Percentiles rank a stretch among this genome's conserved stretches.
phyloP scores from a whole-genome alignment of 371 early-diverging fungal genomes.

The Mortierella sp. region DNA sequence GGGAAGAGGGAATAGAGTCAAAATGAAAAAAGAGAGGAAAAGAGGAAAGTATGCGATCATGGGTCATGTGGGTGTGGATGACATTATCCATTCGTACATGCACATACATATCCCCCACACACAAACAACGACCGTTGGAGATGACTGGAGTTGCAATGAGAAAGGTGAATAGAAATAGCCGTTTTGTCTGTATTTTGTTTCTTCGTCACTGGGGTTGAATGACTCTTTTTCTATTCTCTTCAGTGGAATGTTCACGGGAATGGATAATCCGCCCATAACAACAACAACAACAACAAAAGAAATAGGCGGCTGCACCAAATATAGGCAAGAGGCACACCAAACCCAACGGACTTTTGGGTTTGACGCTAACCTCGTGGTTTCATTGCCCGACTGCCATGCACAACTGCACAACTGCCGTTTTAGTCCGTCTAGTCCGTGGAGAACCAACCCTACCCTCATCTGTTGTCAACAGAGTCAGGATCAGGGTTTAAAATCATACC shows the following conservation, averaged over 20 bases:
- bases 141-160: background rate
- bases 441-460: background rate
- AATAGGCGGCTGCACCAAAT: background rate
- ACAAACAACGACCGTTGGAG: background rate
- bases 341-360: constrained; percentile 3
- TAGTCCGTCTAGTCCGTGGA: constrained; percentile 16
- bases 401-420: background rate
- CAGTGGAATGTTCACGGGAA: constrained; percentile 10
- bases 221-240: background rate
- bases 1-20: background rate
- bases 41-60: background rate
- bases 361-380: background rate
- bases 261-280: background rate
- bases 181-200: background rate
- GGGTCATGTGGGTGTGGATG: background rate
- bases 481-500: background rate
- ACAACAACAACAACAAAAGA: background rate
- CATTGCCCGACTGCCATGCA: constrained; percentile 7
- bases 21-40: background rate
- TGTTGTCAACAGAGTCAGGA: too few species aligned
- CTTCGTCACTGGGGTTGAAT: constrained; percentile 1
- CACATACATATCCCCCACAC: background rate
- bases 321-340: constrained; percentile 6
- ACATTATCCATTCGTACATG: background rate
- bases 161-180: background rate